Conservation (phyloP, 2,329 filamentous ascomycete genomes). For the Byssoonygena ceratinophila region DNA sequence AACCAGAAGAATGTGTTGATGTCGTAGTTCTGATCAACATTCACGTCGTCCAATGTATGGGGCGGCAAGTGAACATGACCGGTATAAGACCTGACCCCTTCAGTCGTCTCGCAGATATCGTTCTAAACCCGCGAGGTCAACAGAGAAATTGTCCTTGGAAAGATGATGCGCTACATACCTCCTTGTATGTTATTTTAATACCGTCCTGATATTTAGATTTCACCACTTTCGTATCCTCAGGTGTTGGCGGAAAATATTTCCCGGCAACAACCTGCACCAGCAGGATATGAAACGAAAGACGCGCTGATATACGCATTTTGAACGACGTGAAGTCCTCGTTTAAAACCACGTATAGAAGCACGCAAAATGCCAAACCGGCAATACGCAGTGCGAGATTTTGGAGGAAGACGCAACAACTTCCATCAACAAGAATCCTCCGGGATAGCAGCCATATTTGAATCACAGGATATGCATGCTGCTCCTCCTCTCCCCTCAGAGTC, state of each 20-base stretch:
- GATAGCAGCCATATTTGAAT: neutral
- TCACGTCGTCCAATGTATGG: slow-evolving; percentile 11
- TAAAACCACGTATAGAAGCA: neutral
- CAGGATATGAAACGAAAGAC: slow-evolving; percentile 8
- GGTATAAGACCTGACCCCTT: slow-evolving; percentile 16
- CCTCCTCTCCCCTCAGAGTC: neutral
- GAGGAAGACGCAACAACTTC: neutral
- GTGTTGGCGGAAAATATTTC: slow-evolving; percentile 32
- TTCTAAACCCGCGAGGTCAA: slow-evolving; percentile 3
- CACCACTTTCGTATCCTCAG: slow-evolving; percentile 33
- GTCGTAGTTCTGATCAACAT: slow-evolving; percentile 14
- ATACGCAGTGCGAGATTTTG: too few relatives aligned
- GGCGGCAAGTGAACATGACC: slow-evolving; percentile 18
- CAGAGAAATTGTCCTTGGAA: too few relatives aligned
- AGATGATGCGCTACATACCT: slow-evolving; percentile 28
- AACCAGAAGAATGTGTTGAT: slow-evolving; percentile 34
- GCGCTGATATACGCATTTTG: slow-evolving; percentile 7
- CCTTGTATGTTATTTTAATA: slow-evolving; percentile 39
- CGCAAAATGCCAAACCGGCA: neutral
- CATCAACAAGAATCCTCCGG: neutral
- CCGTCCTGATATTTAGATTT: slow-evolving; percentile 32
- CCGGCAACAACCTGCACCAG: slow-evolving; percentile 7
- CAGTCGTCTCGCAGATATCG: slow-evolving; percentile 14
- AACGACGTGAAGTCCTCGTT: neutral
- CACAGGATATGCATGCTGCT: neutral